Conservation (phyloP, 169 alveolate species). For the Plasmodium ovale region DNA sequence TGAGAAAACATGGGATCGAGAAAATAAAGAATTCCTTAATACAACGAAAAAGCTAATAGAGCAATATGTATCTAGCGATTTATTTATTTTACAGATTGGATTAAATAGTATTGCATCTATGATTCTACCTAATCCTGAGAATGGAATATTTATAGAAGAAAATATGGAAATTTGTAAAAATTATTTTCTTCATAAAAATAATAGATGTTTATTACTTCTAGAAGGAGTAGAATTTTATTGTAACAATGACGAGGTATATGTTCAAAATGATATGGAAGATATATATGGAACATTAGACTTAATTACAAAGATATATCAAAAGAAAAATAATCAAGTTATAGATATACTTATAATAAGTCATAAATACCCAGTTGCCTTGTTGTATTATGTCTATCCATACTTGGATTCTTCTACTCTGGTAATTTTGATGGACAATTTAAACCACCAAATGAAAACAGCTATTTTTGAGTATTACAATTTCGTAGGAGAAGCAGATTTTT, state of each 20-base stretch:
- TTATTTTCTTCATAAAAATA: conserved; percentile 34
- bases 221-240: conserved; percentile 57
- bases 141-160: conserved; percentile 64
- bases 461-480: conserved; percentile 63
- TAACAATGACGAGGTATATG: background rate
- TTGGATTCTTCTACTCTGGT: conserved; percentile 62
- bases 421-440: conserved; percentile 66
- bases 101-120: conserved; percentile 52
- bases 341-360: conserved; percentile 39
- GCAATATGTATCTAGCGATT: conserved; percentile 24
- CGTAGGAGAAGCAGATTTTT: conserved; percentile 67
- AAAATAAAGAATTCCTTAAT: conserved; percentile 35
- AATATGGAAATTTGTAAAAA: conserved; percentile 41
- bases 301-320: conserved; percentile 62
- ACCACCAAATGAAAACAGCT: conserved; percentile 61
- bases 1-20: conserved; percentile 59
- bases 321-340: conserved; percentile 40
- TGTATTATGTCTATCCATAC: conserved; percentile 54
- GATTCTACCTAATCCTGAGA: conserved; percentile 33
- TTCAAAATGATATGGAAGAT: background rate
- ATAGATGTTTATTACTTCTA: conserved; percentile 31
- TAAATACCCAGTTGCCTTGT: conserved; percentile 58
- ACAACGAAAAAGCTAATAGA: conserved; percentile 32
- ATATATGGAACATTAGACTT: conserved; percentile 41
- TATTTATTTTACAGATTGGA: conserved; percentile 56